phyloP scores from a whole-genome alignment of 108 stramenopile species.

The Cyclotella atomus region DNA sequence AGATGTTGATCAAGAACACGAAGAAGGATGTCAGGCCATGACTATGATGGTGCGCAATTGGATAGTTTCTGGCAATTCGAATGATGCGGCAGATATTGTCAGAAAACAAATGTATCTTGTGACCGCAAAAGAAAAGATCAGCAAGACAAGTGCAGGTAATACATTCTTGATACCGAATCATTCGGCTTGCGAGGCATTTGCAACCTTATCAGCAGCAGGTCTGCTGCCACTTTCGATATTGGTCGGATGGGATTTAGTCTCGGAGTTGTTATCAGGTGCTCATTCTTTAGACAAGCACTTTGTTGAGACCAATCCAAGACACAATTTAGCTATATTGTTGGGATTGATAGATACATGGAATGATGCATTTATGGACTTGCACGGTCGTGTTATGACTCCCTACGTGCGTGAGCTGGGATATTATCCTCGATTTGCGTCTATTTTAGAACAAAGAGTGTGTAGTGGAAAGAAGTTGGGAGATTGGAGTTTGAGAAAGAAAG shows the following conservation, averaged over 20 bases:
- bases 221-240: constrained; percentile 76
- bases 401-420: constrained; percentile 61
- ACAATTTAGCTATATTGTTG: constrained; percentile 79
- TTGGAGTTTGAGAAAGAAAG: background rate
- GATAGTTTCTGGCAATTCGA: constrained; percentile 35
- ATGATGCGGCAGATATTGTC: constrained; percentile 29
- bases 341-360: constrained; percentile 87
- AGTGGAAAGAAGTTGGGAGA: constrained; percentile 1
- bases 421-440: constrained; percentile 71
- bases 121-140: constrained; percentile 48
- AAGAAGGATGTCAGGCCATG: constrained; percentile 54
- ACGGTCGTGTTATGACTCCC: constrained; percentile 63
- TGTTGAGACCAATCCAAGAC: constrained; percentile 84
- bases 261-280: constrained; percentile 66
- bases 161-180: constrained; percentile 69
- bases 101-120: constrained; percentile 76
- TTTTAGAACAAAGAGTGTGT: constrained; percentile 55
- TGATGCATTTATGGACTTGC: constrained; percentile 54
- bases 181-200: constrained; percentile 75
- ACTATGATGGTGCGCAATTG: constrained; percentile 57
- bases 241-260: constrained; percentile 77
- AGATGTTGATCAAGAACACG: constrained; percentile 46
- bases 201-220: constrained; percentile 70
- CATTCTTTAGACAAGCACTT: constrained; percentile 86
- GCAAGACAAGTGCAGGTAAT: constrained; percentile 45